Base-by-base conservation (phyloP, 768 basidiomycete species). In the Inosperma sp. region DNA sequence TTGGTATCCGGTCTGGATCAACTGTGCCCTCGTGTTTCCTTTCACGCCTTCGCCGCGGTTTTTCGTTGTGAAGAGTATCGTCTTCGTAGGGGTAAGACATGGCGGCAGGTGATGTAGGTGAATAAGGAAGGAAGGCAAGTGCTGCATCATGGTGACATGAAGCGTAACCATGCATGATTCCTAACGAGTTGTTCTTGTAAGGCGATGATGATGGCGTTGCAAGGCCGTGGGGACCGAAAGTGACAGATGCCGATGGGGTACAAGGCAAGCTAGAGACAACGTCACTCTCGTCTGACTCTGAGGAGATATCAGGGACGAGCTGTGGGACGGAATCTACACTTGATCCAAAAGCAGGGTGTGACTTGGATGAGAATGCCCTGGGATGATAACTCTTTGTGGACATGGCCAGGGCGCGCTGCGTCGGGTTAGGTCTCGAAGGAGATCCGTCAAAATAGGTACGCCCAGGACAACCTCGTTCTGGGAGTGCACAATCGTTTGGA, bases 391-490 rank as follows among this genome's bases (percentile, higher is more conserved):
- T 35, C 34, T 48, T 48, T 19, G 35, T 55, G 35, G 58, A 56
- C 45, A 56, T 59, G 12, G 60, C 60, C 17, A 71, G 58, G 9
- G 72, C 71, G 33, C 58, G 51, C 31, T 44, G 56, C 7, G 34
- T 48, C 42, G 55, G 30, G 47, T 54, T 53, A 30, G 55, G 48
- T 25, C 53, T 51, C 33, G 58, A n/a, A n/a, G 43, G 43, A 21
- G 56, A 52, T 46, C 74, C 78, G 46, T 73, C 77, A 45, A 79
- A 66, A 61, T 86, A 87, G 4, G 84, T 86, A 55, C 82, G 76
- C 22, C 85, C 84, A 43, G 84, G 83, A 62, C 83, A 86, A 25
- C 86, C 86, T 53, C 89, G 82, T 58, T 80, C 87, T 29, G 90
- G 89, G 19, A 93, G 75, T 8, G 83, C 81, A 62, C 88, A 90